phyloP scores from a whole-genome alignment of 208 protist genomes.

The Tritrichomonas foetus region DNA sequence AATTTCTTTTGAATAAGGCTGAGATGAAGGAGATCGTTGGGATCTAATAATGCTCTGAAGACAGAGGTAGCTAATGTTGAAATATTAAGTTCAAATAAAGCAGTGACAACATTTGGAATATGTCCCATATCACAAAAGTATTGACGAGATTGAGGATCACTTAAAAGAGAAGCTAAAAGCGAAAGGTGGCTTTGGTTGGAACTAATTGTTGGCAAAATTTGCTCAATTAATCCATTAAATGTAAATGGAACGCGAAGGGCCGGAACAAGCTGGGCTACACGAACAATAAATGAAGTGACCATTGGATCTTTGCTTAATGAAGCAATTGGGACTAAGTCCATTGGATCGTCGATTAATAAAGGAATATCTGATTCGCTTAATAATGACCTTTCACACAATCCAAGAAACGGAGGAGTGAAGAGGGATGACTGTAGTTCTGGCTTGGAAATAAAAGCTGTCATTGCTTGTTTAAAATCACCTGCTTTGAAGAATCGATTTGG shows the following conservation, averaged over 20 bases:
- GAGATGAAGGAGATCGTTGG: neutral
- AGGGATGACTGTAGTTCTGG: neutral
- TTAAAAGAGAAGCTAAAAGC: neutral
- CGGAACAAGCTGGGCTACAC: neutral
- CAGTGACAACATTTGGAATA: neutral
- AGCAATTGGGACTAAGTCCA: neutral
- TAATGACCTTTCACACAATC: neutral
- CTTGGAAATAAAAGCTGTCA: neutral
- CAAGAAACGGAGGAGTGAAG: neutral
- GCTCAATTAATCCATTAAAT: constrained; percentile 33
- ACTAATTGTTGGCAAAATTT: constrained; percentile 9
- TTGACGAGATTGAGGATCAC: neutral
- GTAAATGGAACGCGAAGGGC: neutral
- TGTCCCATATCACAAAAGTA: constrained; percentile 35
- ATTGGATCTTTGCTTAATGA: neutral
- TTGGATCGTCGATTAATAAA: neutral
- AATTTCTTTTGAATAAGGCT: neutral
- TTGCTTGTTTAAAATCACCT: neutral
- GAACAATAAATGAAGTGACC: neutral
- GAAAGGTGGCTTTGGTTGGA: neutral
- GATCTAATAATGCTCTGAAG: neutral
- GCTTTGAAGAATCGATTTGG: neutral
- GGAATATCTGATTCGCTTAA: neutral
- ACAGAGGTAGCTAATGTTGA: neutral
- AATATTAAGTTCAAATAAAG: neutral